These are phyloP conservation scores for Parasitella parasitica DNA, from an alignment of 371 early-diverging fungal species.

Conservation along the genomic window DNA sequence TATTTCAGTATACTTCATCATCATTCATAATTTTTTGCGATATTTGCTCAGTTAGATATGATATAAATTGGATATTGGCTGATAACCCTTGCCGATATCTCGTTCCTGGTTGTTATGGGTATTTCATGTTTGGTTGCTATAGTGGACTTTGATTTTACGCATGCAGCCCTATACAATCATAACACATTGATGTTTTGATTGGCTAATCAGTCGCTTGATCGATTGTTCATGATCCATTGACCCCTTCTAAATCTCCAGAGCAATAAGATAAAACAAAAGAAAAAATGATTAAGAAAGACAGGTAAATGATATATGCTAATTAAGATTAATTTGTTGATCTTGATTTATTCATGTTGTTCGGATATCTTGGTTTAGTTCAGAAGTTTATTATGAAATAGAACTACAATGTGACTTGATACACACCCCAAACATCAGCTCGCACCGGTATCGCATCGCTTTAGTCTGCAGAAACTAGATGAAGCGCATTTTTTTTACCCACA, in stretches of 20 bases:
- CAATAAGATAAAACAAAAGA: background rate
- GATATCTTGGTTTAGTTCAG: background rate
- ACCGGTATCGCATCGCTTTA: background rate
- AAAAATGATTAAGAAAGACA: background rate
- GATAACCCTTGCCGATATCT: too few relatives aligned
- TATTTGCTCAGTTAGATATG: too few relatives aligned
- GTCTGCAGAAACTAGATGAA: background rate
- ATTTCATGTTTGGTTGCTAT: background rate
- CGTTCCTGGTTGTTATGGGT: background rate
- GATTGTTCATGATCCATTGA: background rate
- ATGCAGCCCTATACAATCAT: background rate
- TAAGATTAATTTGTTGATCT: background rate
- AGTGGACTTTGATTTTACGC: background rate
- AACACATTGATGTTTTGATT: background rate
- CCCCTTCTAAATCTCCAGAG: background rate
- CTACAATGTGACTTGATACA: background rate
- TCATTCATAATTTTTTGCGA: too few relatives aligned
- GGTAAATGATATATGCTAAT: background rate
- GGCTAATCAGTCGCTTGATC: background rate
- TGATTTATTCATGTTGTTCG: background rate
- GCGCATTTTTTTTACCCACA: conserved; percentile 2
- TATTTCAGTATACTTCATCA: too few relatives aligned
- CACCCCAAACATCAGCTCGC: background rate
- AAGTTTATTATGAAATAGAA: background rate
- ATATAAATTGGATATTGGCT: too few relatives aligned